These are phyloP conservation scores for Boletus rubescentipes DNA, from an alignment of 768 basidiomycete species.

Conservation along the genomic window DNA sequence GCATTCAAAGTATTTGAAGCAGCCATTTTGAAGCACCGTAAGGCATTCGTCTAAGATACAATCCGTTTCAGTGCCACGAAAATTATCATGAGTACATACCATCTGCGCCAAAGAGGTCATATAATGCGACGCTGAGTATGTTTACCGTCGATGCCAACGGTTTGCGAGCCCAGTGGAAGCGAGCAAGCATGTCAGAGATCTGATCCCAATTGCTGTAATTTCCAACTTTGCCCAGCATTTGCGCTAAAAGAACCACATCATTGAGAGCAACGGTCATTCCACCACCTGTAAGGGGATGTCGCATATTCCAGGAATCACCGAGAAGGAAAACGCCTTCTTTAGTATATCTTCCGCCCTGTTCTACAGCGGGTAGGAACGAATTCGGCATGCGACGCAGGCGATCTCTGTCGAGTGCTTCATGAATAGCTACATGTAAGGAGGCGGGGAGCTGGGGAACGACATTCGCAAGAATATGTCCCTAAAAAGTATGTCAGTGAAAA, in stretches of 20 bases:
- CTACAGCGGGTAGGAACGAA: slow-evolving; percentile 80
- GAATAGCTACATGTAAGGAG: slow-evolving; percentile 63
- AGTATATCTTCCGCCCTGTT: slow-evolving; percentile 50
- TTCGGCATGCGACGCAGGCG: slow-evolving; percentile 93
- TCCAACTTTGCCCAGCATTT: slow-evolving; percentile 51
- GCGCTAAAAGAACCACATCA: slow-evolving; percentile 75
- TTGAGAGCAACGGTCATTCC: slow-evolving; percentile 96
- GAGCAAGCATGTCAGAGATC: slow-evolving; percentile 51
- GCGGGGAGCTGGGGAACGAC: slow-evolving; percentile 82
- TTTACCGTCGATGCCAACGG: slow-evolving; percentile 84
- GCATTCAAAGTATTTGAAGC: slow-evolving; percentile 96
- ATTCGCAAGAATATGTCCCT: slow-evolving; percentile 69
- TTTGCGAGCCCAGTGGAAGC: slow-evolving; percentile 89
- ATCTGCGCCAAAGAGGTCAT: slow-evolving; percentile 92
- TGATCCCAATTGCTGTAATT: slow-evolving; percentile 49
- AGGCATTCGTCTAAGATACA: slow-evolving; percentile 57
- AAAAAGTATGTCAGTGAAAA: not conserved
- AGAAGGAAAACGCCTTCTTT: slow-evolving; percentile 79
- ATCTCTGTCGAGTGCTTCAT: slow-evolving; percentile 69
- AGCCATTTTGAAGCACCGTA: slow-evolving; percentile 70
- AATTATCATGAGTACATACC: slow-evolving; percentile 49
- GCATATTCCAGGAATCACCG: slow-evolving; percentile 99
- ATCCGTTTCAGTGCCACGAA: slow-evolving; percentile 1
- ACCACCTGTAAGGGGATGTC: slow-evolving; percentile 95
- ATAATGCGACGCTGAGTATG: slow-evolving; percentile 88